phyloP scores from a whole-genome alignment of 331 rosid species.

The Acacia pycnantha region DNA sequence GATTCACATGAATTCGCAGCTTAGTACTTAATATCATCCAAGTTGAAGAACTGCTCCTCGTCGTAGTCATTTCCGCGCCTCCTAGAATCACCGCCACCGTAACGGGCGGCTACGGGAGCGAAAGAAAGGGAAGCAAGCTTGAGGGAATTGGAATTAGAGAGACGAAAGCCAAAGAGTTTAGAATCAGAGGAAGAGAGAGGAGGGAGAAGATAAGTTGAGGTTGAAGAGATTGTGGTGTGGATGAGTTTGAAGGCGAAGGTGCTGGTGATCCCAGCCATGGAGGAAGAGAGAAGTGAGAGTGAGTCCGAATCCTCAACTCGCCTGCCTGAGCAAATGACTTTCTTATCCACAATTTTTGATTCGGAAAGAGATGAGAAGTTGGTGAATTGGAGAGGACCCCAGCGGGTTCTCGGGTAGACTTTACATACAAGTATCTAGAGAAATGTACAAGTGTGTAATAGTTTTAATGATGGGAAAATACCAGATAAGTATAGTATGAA shows the following conservation, averaged over 20 bases:
- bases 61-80: constrained; percentile 39
- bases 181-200: constrained; percentile 47
- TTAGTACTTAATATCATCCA: constrained; percentile 55
- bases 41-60: constrained; percentile 65
- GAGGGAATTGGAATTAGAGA: constrained; percentile 33
- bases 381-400: not conserved
- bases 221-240: constrained; percentile 25
- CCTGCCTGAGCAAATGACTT: not conserved
- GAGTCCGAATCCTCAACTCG: not conserved
- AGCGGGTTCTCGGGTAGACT: not conserved
- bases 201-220: constrained; percentile 26
- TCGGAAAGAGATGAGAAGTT: not conserved
- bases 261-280: constrained; percentile 83
- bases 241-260: constrained; percentile 49
- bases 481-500: no score
- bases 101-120: constrained; percentile 39
- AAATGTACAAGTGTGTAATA: no score
- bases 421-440: not conserved
- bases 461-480: no score
- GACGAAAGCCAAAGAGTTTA: constrained; percentile 56
- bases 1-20: not conserved
- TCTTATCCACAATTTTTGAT: constrained; percentile 39
- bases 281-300: not conserved
- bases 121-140: constrained; percentile 39
- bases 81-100: constrained; percentile 48